Conservation (phyloP, 2,329 filamentous ascomycete species). For the Aspergillus sp. region DNA sequence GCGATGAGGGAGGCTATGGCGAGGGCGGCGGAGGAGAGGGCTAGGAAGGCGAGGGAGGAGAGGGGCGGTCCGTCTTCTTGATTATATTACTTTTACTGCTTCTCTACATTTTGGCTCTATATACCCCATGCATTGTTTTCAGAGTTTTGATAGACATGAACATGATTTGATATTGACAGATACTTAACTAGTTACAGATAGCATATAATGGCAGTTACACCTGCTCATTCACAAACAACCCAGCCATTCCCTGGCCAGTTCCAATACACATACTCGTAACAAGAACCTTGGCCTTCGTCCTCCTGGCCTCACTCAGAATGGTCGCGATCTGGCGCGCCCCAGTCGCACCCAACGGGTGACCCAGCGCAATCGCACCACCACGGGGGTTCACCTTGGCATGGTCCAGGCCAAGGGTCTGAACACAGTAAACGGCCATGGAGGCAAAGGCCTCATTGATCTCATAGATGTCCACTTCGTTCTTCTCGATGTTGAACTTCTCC, state of each 20-base stretch:
- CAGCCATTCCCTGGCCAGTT: conserved; percentile 67
- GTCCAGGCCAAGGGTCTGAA: conserved; percentile 64
- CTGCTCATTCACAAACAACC: conserved; percentile 66
- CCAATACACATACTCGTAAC: conserved; percentile 88
- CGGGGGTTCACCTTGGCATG: conserved; percentile 83
- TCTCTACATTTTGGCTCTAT: not conserved
- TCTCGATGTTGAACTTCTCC: conserved; percentile 69
- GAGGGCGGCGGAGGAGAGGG: conserved; percentile 68
- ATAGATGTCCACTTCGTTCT: conserved; percentile 83
- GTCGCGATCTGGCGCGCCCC: conserved; percentile 90
- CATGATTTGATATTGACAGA: not conserved
- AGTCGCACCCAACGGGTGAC: conserved; percentile 87
- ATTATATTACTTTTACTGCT: not conserved
- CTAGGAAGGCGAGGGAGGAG: conserved; percentile 52
- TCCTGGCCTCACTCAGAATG: conserved; percentile 78
- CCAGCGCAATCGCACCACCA: conserved; percentile 88
- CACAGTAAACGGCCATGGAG: conserved; percentile 95
- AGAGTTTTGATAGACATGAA: not conserved
- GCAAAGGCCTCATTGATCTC: conserved; percentile 99
- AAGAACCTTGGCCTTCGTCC: conserved; percentile 85
- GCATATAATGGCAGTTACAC: conserved; percentile 20
- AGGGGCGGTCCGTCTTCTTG: conserved; percentile 20
- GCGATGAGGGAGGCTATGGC: conserved; percentile 74
- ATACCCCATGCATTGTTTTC: conserved; percentile 1
- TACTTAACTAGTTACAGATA: not conserved